Base-by-base conservation (phyloP, 345 rosid genomes). In the Ceriops decandra region DNA sequence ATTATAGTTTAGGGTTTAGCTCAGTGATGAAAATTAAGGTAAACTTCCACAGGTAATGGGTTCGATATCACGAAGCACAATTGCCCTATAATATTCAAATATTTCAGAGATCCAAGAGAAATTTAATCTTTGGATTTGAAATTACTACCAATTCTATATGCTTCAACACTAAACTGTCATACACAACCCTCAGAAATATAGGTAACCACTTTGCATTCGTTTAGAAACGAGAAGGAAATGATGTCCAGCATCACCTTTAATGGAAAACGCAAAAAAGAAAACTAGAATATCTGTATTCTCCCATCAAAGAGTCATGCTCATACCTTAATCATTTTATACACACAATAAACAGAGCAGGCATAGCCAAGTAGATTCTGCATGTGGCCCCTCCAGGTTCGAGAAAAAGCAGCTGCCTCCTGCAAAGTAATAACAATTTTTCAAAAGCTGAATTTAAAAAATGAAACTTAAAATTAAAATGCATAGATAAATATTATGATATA, bases 311-410 rank as follows among this genome's bases (percentile, higher is more conserved):
- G 63, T 28, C n/a, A 42, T 46, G 57, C 20, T 62, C 62, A 74
- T 81, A 90, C 98, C 97, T 93, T 93, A 64, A 93, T 79, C 98
- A 93, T 91, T 79, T 93, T 93, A 84, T 93, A 93, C 67, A 93
- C 97, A 83, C 91, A 93, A 68, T 93, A 93, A 62, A 89, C 69
- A 60, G 98, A 93, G 68, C 90, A 88, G 60, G 92, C 98, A 85
- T 91, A 93, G 56, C 98, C 98, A 82, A 93, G 98, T 62, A 91
- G 77, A 83, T 93, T 89, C 82, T 89, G 97, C 89, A 93, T 78
- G 85, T 91, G 97, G 49, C 97, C 98, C 84, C 75, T 87, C 98
- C 97, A 93, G 64, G 96, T 95, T 63, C 96, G 91, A 70, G 97
- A 91, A 81, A 78, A 88, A 68, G 92, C 90, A 76, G 95, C 99